Base-by-base conservation (phyloP, 139 green algal species). In the Chlamydomonas schloesseri region DNA sequence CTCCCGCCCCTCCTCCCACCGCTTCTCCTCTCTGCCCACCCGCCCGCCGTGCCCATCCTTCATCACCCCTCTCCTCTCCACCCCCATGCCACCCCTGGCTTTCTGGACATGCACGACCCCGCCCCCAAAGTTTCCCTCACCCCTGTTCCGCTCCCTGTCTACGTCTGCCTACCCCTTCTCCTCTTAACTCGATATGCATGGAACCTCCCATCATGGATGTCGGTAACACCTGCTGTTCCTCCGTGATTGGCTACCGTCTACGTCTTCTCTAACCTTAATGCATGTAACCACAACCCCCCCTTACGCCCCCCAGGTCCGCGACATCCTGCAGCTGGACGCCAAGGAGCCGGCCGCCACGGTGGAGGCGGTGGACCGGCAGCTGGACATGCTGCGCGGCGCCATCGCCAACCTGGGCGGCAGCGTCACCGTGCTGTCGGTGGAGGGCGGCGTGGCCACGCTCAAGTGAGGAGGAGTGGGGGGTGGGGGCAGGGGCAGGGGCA, bases 331-430 rank as follows among this genome's bases (percentile, higher is more conserved):
- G 76, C 82, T 95, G 86, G 91, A 95, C 10, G 71, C 93, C 60
- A 88, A 93, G 89, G 88, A 95, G 37, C 92, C 93, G 31, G 64
- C 76, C 13, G 37, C 73, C 26, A 95, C 86, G 0, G 82, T 92
- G 1, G 91, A 87, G 24, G 74, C 67, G 1, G 91, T 99, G 33
- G 90, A 99, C 84, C 64, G 74, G 47, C 94, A 97, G 82, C 91
- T 99, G 23, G 94, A 98, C 87, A 94, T 96, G 87, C 88, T 99
- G 82, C 83, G 97, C 29, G 91, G 91, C 8, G 96, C 96, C 14
- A 96, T 99, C 75, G 70, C 57, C 21, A 91, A 87, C 42, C 96
- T 97, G 67, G 96, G 95, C 11, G 93, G 95, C 36, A 91, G n/a
- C 20, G 96, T 98, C 73, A 88, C 96, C 81, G 97, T 98, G 68